phyloP scores from a whole-genome alignment of 23 red algal genomes.

The Gracilaria gracilis region DNA sequence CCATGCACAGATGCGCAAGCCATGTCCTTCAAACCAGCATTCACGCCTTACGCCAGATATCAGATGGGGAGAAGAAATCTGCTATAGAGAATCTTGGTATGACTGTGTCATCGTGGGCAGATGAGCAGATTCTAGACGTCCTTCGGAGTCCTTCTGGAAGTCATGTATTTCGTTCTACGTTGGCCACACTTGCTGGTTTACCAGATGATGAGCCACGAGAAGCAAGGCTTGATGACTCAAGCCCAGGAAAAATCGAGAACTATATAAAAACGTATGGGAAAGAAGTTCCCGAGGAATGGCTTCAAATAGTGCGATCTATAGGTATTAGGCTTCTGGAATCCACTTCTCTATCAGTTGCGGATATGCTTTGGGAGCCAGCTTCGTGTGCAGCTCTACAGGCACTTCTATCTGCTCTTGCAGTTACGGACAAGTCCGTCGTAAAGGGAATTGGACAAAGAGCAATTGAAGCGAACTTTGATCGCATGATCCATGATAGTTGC shows the following conservation, averaged over 20 bases:
- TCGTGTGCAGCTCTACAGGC: conserved; percentile 59
- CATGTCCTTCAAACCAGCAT: conserved; percentile 41
- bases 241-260: conserved; percentile 19
- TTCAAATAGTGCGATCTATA: neutral
- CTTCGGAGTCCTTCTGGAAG: conserved; percentile 51
- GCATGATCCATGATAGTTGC: conserved; percentile 33
- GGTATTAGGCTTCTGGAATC: conserved; percentile 26
- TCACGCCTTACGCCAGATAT: neutral
- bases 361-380: conserved; percentile 41
- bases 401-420: conserved; percentile 49
- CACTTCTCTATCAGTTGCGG: neutral
- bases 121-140: conserved; percentile 22
- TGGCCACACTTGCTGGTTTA: conserved; percentile 51
- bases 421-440: conserved; percentile 20
- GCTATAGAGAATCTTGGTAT: conserved; percentile 9
- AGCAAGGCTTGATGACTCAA: conserved; percentile 63
- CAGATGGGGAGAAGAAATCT: neutral
- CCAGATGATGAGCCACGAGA: conserved; percentile 60
- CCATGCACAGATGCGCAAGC: conserved; percentile 48
- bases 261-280: conserved; percentile 43
- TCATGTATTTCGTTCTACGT: conserved; percentile 66
- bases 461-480: neutral
- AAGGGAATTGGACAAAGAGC: conserved; percentile 38
- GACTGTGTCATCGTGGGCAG: conserved; percentile 32
- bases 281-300: conserved; percentile 53